Evolutionary conservation across 225 moss, liverwort and hornwort genomes (phyloP).

Genomic region (Marchantia polymorpha): DNA sequence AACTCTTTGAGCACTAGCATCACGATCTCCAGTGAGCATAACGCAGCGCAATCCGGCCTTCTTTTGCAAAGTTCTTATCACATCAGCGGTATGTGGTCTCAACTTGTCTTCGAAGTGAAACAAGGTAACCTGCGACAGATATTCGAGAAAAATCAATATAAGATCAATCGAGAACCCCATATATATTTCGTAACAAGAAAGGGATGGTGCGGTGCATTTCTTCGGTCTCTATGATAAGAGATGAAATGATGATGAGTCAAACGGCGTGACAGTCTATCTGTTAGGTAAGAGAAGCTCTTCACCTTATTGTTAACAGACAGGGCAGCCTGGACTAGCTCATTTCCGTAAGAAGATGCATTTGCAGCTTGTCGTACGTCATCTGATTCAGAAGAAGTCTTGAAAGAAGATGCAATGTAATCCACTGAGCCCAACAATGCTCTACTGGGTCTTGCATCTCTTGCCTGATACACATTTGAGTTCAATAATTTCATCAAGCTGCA

Average conservation of each 20-base stretch:
- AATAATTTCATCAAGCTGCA: no score
- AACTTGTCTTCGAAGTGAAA: slow-evolving; percentile 98
- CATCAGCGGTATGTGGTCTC: slow-evolving; percentile 68
- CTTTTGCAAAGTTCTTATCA: slow-evolving; percentile 65
- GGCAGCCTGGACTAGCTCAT: slow-evolving; percentile 85
- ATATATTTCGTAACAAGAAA: no score
- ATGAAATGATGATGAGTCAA: not conserved
- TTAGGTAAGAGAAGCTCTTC: not conserved
- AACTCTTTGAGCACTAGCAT: slow-evolving; percentile 74
- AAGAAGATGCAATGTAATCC: slow-evolving; percentile 79
- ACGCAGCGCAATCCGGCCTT: slow-evolving; percentile 62
- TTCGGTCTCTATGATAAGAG: not conserved
- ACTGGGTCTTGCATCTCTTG: slow-evolving; percentile 45
- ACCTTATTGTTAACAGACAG: slow-evolving; percentile 90
- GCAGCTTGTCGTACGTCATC: slow-evolving; percentile 73
- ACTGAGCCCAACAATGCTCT: slow-evolving; percentile 79
- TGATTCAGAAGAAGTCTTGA: slow-evolving; percentile 53
- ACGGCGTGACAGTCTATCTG: not conserved
- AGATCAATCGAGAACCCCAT: not conserved
- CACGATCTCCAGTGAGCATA: slow-evolving; percentile 95
- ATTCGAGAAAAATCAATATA: no score
- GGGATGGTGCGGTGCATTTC: not conserved
- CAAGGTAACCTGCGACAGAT: slow-evolving; percentile 64
- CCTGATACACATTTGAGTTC: slow-evolving; percentile 44
- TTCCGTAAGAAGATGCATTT: slow-evolving; percentile 63